Conservation (phyloP, 306 rosid genomes). For the Vicia sativa region DNA sequence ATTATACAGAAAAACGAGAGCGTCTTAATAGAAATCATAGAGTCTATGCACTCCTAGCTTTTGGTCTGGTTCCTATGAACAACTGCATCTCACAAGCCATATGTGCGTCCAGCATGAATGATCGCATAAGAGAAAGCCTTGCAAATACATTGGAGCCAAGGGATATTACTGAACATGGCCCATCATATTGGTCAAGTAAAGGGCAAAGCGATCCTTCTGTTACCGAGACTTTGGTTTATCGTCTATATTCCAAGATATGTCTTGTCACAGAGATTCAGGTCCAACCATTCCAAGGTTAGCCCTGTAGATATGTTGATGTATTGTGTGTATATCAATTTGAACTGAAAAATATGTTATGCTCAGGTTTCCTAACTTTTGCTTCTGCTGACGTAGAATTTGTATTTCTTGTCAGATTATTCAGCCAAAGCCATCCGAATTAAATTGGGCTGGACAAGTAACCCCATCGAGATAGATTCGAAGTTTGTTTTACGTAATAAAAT, state of each 20-base stretch:
- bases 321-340: conserved; percentile 26
- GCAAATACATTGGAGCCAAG: conserved; percentile 52
- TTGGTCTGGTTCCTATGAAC: conserved; percentile 45
- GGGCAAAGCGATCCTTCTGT: conserved; percentile 58
- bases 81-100: conserved; percentile 53
- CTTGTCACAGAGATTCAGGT: conserved; percentile 62
- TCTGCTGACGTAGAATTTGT: conserved; percentile 31
- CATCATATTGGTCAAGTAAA: conserved; percentile 75
- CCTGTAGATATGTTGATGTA: conserved; percentile 4
- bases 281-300: conserved; percentile 68
- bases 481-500: background rate
- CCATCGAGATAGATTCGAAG: conserved; percentile 5
- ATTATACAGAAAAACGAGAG: conserved; percentile 42
- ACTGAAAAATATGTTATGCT: conserved; percentile 9
- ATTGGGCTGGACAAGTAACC: conserved; percentile 48
- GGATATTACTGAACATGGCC: conserved; percentile 42
- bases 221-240: conserved; percentile 61
- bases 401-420: conserved; percentile 61
- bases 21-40: conserved; percentile 54
- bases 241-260: conserved; percentile 52
- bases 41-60: conserved; percentile 54
- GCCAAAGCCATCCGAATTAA: conserved; percentile 63
- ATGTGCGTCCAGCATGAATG: conserved; percentile 72
- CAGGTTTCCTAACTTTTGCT: conserved; percentile 31
- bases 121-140: conserved; percentile 58